Evolutionary conservation across 2,329 filamentous ascomycete genomes (phyloP).

Genomic region (Penicillium sp.): DNA sequence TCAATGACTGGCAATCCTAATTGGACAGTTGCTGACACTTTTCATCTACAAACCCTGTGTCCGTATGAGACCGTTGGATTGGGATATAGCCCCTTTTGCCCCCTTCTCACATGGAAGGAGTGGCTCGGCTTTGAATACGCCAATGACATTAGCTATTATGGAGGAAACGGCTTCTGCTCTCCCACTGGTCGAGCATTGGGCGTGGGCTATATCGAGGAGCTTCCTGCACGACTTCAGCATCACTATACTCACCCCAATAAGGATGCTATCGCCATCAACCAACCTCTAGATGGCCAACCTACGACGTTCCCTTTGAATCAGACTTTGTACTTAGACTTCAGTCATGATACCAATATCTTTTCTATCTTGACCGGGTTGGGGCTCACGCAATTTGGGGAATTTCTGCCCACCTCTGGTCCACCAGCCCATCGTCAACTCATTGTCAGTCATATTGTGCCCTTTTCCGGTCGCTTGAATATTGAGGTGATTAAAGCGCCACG

Average conservation of each 20-base stretch:
- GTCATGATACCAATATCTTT: constrained; percentile 4
- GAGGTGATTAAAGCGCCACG: constrained; percentile 1
- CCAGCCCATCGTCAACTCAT: not conserved
- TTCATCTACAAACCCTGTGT: not conserved
- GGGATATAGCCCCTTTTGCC: constrained; percentile 1
- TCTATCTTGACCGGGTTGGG: constrained; percentile 1
- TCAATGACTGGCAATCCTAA: not conserved
- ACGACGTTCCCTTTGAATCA: constrained; percentile 6
- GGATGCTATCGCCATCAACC: not conserved
- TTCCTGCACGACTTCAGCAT: not conserved
- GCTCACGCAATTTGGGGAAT: constrained; percentile 1
- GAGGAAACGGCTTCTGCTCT: constrained; percentile 1
- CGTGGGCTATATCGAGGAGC: constrained; percentile 5
- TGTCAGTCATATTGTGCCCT: constrained; percentile 3
- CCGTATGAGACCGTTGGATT: constrained; percentile 6
- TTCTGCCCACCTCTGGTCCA: not conserved
- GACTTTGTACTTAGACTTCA: constrained; percentile 4
- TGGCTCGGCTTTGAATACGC: constrained; percentile 7
- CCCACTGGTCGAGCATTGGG: not conserved
- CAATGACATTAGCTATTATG: constrained; percentile 5
- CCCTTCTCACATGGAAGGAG: constrained; percentile 3
- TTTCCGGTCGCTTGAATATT: constrained; percentile 3
- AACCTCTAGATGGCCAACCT: not conserved
- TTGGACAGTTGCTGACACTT: constrained; percentile 2
- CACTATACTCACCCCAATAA: not conserved